Base-by-base conservation (phyloP, 2,329 filamentous ascomycete genomes). In the Diaporthe sp. region DNA sequence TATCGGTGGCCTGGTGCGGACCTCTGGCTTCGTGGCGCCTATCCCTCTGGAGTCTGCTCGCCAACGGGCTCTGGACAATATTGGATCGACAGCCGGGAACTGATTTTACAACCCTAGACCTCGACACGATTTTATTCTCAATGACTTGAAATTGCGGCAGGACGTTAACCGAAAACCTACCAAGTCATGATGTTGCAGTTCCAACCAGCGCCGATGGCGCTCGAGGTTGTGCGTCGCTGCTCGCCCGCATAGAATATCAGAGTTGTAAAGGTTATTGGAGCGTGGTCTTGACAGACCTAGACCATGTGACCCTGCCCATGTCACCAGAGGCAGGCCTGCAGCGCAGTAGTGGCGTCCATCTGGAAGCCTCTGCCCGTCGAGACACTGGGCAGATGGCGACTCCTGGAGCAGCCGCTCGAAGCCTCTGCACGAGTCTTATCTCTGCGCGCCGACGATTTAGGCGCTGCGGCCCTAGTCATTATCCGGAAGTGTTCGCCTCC, bases 1-100 rank as follows among this genome's bases (percentile, higher is more conserved):
- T 73, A 42, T 73, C 61, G 63, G 39, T 32, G 61, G 47, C 71
- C 73, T 65, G 55, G 63, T 63, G 70, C 44, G 70, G 70, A 73
- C 68, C 73, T 74, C 63, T 37, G 70, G 59, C 66, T 73, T 71
- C 51, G 25, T 44, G 73, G 61, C 73, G 30, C 27, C 44, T n/a
- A 22, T 37, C 63, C n/a, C 63, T 53, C 32, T 53, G n/a, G 63
- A 39, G 32, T 37, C 63, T 39, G 25, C 19, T 39, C 19, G 47
- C 63, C 63, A 53, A 35, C 63, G 63, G 7, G n/a, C 47, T 68
- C 30, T 51, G n/a, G 56, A 63, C 50, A 65, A 8, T 32, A 27
- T 61, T 42, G 51, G 32, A 53, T 63, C 56, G 59, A 53, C 56
- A 63, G 39, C 56, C 32, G 25, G 25, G 19, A 32, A 53, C 47